These are phyloP conservation scores for Cryptococcus floricola DNA, from an alignment of 1,284 basidiomycete species.

Conservation along the genomic window DNA sequence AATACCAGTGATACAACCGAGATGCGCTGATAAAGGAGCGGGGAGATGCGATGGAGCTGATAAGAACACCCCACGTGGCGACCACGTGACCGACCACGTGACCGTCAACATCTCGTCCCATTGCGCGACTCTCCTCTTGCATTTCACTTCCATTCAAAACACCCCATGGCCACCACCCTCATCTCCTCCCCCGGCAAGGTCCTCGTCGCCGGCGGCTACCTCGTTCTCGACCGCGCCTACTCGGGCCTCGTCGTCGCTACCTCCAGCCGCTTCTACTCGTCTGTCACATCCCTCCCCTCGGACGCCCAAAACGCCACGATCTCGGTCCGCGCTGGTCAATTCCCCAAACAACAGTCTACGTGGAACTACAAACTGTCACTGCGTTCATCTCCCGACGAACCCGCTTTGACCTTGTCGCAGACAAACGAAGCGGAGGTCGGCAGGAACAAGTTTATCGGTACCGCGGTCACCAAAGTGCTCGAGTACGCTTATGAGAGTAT, in stretches of 20 bases:
- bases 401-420: constrained; percentile 13
- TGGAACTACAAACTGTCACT: constrained; percentile 67
- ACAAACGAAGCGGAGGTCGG: constrained; percentile 19
- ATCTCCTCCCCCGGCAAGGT: constrained; percentile 95
- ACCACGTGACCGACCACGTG: too few species aligned
- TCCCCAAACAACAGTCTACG: constrained; percentile 59
- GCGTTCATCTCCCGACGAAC: constrained; percentile 8
- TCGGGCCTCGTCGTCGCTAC: constrained; percentile 84
- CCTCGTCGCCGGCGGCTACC: constrained; percentile 87
- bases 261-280: constrained; percentile 86
- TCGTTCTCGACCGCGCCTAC: constrained; percentile 80
- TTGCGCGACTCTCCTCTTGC: not conserved
- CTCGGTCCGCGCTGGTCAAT: constrained; percentile 85
- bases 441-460: constrained; percentile 86
- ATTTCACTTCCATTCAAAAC: not conserved
- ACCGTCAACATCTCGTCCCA: too few species aligned
- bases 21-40: too few species aligned
- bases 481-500: constrained; percentile 61
- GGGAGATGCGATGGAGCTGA: too few species aligned
- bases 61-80: too few species aligned
- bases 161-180: constrained; percentile 47
- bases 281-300: constrained; percentile 49
- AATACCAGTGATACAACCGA: too few species aligned
- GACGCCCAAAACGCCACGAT: constrained; percentile 49
- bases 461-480: constrained; percentile 75